These are phyloP conservation scores for Psilocybe mexicana DNA, from an alignment of 1,284 basidiomycete genomes.

Conservation along the genomic window DNA sequence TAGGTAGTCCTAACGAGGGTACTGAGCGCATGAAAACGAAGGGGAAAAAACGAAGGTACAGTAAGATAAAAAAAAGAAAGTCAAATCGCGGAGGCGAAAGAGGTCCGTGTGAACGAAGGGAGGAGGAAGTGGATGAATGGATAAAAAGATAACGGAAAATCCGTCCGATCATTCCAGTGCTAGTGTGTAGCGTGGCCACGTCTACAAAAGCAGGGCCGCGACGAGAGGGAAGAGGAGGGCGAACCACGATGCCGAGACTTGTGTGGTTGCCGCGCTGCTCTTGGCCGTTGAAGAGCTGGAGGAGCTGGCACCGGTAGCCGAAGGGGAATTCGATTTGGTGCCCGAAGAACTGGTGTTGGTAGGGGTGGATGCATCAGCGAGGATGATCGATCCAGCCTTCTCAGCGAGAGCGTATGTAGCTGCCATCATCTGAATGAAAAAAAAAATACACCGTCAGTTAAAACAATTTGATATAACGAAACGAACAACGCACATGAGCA, in stretches of 20 bases:
- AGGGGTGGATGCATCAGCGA: constrained; percentile 1
- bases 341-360: background rate
- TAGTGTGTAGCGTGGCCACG: too few species aligned
- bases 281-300: background rate
- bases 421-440: constrained; percentile 29
- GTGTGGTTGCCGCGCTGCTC: background rate
- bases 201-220: background rate
- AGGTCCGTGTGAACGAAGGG: too few species aligned
- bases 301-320: background rate
- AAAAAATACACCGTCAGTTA: constrained; percentile 34
- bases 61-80: too few species aligned
- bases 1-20: too few species aligned
- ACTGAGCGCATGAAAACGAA: too few species aligned
- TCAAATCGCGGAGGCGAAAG: too few species aligned
- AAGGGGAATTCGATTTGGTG: background rate
- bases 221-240: background rate
- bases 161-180: too few species aligned
- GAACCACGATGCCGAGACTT: background rate
- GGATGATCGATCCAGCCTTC: constrained; percentile 62
- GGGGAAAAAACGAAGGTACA: too few species aligned
- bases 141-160: background rate
- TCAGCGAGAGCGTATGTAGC: constrained; percentile 74
- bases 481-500: constrained; percentile 40
- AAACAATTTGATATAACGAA: constrained; percentile 8
- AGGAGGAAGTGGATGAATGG: background rate